Percentiles rank a stretch among this genome's conserved stretches.
These are phyloP conservation scores for Salicornia ramosissima DNA, from an alignment of 148 eudicot genomes.

Conservation along the genomic window DNA sequence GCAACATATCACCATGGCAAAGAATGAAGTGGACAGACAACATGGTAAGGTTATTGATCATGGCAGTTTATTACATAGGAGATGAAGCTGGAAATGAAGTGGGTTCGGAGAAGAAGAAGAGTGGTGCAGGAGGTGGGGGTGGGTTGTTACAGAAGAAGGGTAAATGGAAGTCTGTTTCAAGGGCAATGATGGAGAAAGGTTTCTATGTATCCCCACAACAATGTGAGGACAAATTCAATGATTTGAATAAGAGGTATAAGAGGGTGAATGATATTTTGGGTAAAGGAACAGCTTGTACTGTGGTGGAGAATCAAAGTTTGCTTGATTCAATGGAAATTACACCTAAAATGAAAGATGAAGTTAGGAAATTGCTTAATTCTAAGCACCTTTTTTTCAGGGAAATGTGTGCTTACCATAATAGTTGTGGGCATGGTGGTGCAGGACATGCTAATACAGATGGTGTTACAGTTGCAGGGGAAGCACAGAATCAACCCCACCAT, in stretches of 20 bases:
- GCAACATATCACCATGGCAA: conserved; percentile 68
- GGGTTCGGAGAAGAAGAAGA: conserved; percentile 40
- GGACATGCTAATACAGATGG: conserved; percentile 7
- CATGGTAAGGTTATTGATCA: conserved; percentile 77
- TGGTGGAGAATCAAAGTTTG: conserved; percentile 78
- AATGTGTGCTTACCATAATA: conserved; percentile 95
- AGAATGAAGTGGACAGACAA: conserved; percentile 95
- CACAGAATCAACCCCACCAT: background rate
- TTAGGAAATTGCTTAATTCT: conserved; percentile 71
- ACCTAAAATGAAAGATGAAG: conserved; percentile 75
- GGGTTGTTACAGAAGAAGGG: conserved; percentile 84
- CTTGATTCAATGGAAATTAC: conserved; percentile 73
- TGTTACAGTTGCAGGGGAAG: conserved; percentile 4
- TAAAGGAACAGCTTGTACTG: conserved; percentile 71
- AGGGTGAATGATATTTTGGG: conserved; percentile 93
- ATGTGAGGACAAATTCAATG: conserved; percentile 95
- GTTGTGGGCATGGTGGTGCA: conserved; percentile 44
- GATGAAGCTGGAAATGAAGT: conserved; percentile 56
- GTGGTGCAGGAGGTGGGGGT: conserved; percentile 13
- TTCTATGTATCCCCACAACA: conserved; percentile 92
- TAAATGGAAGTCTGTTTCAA: conserved; percentile 93
- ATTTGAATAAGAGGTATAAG: conserved; percentile 86
- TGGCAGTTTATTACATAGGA: conserved; percentile 82
- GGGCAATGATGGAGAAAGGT: conserved; percentile 91
- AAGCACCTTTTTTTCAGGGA: conserved; percentile 91